A percentile compares a stretch with the other conserved stretches of the same genome.
Evolutionary conservation across 1,284 basidiomycete species (phyloP).

Genomic region (Fistulina hepatica): DNA sequence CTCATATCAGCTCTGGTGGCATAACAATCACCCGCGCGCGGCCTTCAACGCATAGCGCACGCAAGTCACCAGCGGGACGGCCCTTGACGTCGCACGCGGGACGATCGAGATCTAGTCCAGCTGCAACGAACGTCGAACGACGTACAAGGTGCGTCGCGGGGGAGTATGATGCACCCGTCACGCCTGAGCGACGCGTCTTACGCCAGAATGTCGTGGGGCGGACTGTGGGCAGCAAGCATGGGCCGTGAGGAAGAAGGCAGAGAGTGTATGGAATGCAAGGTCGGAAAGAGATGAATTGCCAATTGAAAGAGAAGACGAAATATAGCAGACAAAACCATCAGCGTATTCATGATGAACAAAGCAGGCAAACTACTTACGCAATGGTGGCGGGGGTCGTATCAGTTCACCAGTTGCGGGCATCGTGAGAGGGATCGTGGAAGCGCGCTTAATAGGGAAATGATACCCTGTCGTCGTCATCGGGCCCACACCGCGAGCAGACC

Average conservation of each 20-base stretch:
- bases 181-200: slow-evolving; percentile 51
- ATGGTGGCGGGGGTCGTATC: slow-evolving; percentile 45
- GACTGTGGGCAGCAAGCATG: slow-evolving; percentile 18
- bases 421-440: too few relatives aligned
- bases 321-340: too few relatives aligned
- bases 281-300: too few relatives aligned
- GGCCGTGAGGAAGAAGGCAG: too few relatives aligned
- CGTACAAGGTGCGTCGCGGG: slow-evolving; percentile 58
- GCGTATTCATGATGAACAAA: too few relatives aligned
- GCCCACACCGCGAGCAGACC: slow-evolving; percentile 16
- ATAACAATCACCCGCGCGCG: slow-evolving; percentile 35
- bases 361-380: slow-evolving; percentile 35
- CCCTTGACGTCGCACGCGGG: too few relatives aligned
- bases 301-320: slow-evolving; percentile 1
- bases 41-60: slow-evolving; percentile 57
- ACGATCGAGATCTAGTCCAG: slow-evolving; percentile 49
- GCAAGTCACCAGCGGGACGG: slow-evolving; percentile 60
- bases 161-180: slow-evolving; percentile 54
- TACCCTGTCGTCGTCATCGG: slow-evolving; percentile 27
- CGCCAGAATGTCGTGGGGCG: slow-evolving; percentile 69
- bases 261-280: too few relatives aligned
- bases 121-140: slow-evolving; percentile 61
- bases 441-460: too few relatives aligned
- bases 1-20: slow-evolving; percentile 26
- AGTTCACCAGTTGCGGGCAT: too few relatives aligned